Evolutionary conservation across 2,329 filamentous ascomycete genomes (phyloP), one percentile per base, ranked within the genome.

Genomic region (Myriosclerotinia duriaeana): DNA sequence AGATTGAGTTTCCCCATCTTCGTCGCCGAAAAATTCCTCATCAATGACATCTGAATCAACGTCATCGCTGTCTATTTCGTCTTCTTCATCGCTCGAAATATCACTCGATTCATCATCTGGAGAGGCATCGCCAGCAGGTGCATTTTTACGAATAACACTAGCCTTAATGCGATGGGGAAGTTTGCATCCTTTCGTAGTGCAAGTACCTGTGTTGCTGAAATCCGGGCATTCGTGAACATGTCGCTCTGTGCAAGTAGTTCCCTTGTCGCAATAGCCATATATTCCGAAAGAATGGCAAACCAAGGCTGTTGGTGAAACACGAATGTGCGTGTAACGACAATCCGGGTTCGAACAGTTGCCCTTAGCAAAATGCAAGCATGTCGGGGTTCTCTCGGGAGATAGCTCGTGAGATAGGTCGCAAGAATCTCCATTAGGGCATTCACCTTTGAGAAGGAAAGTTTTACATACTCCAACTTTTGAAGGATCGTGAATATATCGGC

Each of bases 151-250:
- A 74, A 89, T 84, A 76, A 89, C 82, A 82, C 91, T 93, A 76
- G 93, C 93, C 79, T 91, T 88, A 80, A 95, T 91, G 77, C 94
- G 87, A 80, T 99, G 95, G 68, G 88, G 90, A 65, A 97, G 85
- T 77, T 89, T 90, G 82, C 94, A 98, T 71, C 89, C 88, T 78
- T 89, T 87, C 77, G 85, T 87, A 77, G 87, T 88, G 85, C 95
- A 99, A 69, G 83, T 82, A 74, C 94, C 94, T 68, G 86, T 92
- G 79, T 97, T 96, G 84, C 92, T 91, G 82, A 96, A 97, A 77
- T 96, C 91, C 69, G 95, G 94, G 78, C 95, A 98, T 78, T 98
- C 94, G 79, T 90, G 89, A 67, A 94, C 89, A 80, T 99, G 95
- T 69, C 93, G 89, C 70, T 95, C 87, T 68, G 86, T 79, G 79